Base-by-base conservation (phyloP, 345 rosid species). In the Chamaenerion angustifolium region DNA sequence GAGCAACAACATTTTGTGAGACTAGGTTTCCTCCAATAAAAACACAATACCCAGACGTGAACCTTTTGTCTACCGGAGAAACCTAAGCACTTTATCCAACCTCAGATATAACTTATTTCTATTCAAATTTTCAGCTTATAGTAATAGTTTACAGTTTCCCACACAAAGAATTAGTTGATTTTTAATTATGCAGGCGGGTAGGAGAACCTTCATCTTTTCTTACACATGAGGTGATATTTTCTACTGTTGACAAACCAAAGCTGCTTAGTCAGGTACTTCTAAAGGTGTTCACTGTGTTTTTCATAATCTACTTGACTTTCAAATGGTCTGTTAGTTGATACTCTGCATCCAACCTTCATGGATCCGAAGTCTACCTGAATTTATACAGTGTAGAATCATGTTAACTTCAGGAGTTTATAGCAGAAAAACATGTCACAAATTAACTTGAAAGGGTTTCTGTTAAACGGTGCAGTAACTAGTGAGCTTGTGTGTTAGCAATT, bases 151-250 rank as follows among this genome's bases (percentile, higher is more conserved):
- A 25, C 42, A 25, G 41, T 16, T 17, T 3, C 15, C 42, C 40
- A 12, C 40, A 50, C 4, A 3, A 50, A 42, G 9, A n/a, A 50
- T 27, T 46, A 25, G 13, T 62, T 41, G 18, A 31, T 50, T n/a
- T 43, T 27, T n/a, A 14, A 19, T 49, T 55, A 31, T 74, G 74
- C 81, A 83, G 94, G 79, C 66, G 64, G 58, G 73, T 66, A 47
- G 25, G 41, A 31, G 8, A 31, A 31, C 8, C 37, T 0, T 5
- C 37, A 47, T 25, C 56, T 37, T 51, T 70, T 48, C 80, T 75
- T 27, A 61, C 71, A 53, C 87, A 83, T 53, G 88, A 83, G 76
- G 81, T 83, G 43, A 71, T 76, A 58, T 80, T 83, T 74, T 83
- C 83, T 53, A 71, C 85, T 1, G 54, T 69, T 50, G 88, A 83